Percentiles rank a stretch among this genome's conserved stretches.
Evolutionary conservation across 345 rosid species (phyloP).

Genomic region (Syzygium oleosum): DNA sequence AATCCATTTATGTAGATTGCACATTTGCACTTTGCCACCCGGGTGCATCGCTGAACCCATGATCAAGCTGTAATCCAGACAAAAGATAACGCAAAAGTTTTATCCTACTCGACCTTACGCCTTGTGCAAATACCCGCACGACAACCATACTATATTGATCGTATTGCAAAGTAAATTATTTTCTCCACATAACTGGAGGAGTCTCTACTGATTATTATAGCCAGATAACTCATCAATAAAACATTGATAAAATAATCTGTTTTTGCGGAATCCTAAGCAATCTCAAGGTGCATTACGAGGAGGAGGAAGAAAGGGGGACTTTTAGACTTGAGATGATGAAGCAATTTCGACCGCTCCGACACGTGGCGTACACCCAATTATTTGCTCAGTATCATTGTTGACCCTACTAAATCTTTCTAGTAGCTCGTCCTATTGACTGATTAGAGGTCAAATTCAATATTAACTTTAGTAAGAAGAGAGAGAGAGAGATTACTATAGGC

Average conservation of each 20-base stretch:
- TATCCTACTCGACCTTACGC: not conserved
- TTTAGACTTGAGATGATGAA: not conserved
- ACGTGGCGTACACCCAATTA: not conserved
- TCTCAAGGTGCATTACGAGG: not conserved
- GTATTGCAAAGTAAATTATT: not conserved
- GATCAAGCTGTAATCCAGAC: not conserved
- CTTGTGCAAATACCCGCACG: not conserved
- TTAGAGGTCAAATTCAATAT: not conserved
- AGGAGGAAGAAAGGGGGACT: not conserved
- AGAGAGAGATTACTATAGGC: not conserved
- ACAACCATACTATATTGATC: not conserved
- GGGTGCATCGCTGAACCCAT: not conserved
- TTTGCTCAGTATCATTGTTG: not conserved
- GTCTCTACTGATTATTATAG: not conserved
- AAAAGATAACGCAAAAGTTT: not conserved
- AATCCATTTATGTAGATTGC: not conserved
- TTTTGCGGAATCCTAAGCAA: not conserved
- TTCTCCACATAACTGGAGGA: not conserved
- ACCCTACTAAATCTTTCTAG: not conserved
- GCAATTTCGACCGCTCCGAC: not conserved
- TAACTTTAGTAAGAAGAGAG: not conserved
- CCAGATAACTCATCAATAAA: not conserved
- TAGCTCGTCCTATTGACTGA: not conserved
- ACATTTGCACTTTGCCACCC: not conserved
- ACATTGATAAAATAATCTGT: not conserved